Evolutionary conservation across 2,329 filamentous ascomycete species (phyloP), one percentile per base, ranked within the genome.

Genomic region (Botryotinia convoluta): DNA sequence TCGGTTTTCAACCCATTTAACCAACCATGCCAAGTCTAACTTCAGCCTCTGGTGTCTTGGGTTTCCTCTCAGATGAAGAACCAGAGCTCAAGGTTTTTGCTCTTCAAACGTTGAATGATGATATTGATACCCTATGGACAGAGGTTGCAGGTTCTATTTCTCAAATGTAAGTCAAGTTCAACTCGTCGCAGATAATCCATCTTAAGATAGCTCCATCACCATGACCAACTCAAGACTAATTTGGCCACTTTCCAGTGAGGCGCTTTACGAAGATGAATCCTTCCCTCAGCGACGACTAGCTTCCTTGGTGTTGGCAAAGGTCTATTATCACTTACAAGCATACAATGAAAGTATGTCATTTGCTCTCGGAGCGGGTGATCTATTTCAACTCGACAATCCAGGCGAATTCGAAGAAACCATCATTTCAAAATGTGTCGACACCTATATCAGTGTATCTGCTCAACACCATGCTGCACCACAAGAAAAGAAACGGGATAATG

Each of bases 261-360:
- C 94, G 72, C 90, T 99, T 69, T 99, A 97, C 84, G 96, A 99
- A 87, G 95, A 99, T 85, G 94, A 97, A 80, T 88, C 89, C 74
- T 99, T 99, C 81, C 93, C 95, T 67, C 93, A 99, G 83, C 93
- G 95, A 80, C 93, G 96, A 82, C 91, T 99, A 73, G 96, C 96
- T 72, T 96, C 96, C 71, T 88, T 99, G 68, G 94, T 99, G 72
- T 92, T 97, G 61, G 93, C 96, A 79, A 99, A 99, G 87, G 94
- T 98, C 78, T 99, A 98, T 86, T 99, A 98, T 82, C 96, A 99
- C 82, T 90, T 99, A 71, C 94, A 98, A 84, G 96, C 96, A 83
- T 99, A 99, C 86, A 96, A 98, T 82, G 96, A 99, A 86, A 98
- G 95, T 84, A 98, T 99, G 95, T 93, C 93, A 70, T 98, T 99